Percentiles rank a stretch among this genome's conserved stretches.
Evolutionary conservation across 257 asterid species (phyloP).

Genomic region (Lithospermum erythrorhizon): DNA sequence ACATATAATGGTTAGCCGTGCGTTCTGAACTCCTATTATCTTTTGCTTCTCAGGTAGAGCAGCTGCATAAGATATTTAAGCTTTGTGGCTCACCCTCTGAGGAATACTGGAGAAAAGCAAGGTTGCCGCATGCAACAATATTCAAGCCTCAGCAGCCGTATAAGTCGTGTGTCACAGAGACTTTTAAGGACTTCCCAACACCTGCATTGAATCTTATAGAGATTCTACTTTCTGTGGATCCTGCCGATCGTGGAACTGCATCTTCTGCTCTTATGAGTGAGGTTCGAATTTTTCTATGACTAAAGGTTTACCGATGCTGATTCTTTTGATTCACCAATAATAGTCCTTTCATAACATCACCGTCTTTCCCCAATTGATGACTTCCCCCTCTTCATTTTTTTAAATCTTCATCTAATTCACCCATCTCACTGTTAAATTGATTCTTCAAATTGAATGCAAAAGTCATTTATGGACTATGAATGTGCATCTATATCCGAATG

Average conservation of each 20-base stretch:
- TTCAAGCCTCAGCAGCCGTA: conserved; percentile 97
- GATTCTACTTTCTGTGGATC: conserved; percentile 71
- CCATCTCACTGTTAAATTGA: no score
- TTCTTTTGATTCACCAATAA: neutral
- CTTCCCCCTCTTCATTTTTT: no score
- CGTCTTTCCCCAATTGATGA: neutral
- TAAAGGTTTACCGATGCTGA: neutral
- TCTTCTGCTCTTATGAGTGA: conserved; percentile 79
- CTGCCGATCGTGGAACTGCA: conserved; percentile 85
- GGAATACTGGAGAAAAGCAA: conserved; percentile 93
- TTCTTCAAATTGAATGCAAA: no score
- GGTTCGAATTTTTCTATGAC: conserved; percentile 30
- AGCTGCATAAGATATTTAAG: conserved; percentile 90
- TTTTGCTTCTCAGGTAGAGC: conserved; percentile 64
- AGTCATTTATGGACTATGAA: no score
- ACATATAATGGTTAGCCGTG: no score
- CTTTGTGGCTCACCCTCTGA: conserved; percentile 97
- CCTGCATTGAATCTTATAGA: conserved; percentile 77
- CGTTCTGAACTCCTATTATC: neutral
- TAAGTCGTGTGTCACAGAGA: conserved; percentile 70
- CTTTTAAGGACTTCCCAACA: conserved; percentile 73
- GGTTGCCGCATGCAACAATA: conserved; percentile 87
- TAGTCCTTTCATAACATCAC: neutral
- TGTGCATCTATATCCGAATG: no score
- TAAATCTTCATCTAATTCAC: no score